These are phyloP conservation scores for Fusarium neocosmosporiellum DNA, from an alignment of 2,329 filamentous ascomycete genomes.

Conservation along the genomic window DNA sequence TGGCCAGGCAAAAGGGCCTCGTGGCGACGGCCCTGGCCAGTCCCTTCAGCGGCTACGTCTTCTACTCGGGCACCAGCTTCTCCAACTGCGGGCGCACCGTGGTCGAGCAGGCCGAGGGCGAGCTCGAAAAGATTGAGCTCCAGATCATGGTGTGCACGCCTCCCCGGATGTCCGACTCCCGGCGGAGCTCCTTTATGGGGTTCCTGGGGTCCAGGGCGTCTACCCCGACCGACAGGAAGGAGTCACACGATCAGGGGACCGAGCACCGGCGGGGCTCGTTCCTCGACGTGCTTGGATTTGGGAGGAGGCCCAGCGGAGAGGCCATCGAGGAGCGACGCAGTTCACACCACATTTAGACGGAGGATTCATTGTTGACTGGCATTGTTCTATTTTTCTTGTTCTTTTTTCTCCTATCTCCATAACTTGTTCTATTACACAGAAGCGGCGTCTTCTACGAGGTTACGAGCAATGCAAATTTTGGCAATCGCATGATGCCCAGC, in stretches of 20 bases:
- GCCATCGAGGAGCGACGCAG: slow-evolving; percentile 25
- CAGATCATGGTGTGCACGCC: slow-evolving; percentile 32
- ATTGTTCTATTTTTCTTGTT: background rate
- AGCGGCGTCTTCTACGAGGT: background rate
- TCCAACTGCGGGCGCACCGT: slow-evolving; percentile 35
- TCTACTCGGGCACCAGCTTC: slow-evolving; percentile 34
- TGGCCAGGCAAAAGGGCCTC: slow-evolving; percentile 27
- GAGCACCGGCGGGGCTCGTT: slow-evolving; percentile 28
- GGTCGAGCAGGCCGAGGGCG: slow-evolving; percentile 25
- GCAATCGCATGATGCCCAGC: background rate
- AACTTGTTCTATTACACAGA: background rate
- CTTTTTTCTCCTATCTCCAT: background rate
- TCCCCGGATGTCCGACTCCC: slow-evolving; percentile 26
- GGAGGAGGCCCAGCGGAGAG: slow-evolving; percentile 9
- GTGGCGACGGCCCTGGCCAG: slow-evolving; percentile 27
- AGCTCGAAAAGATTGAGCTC: slow-evolving; percentile 31
- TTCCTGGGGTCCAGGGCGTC: slow-evolving; percentile 20
- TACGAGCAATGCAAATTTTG: background rate
- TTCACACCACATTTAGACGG: slow-evolving; percentile 14
- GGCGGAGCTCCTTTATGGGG: slow-evolving; percentile 33
- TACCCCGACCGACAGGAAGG: slow-evolving; percentile 21
- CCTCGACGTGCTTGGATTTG: slow-evolving; percentile 30
- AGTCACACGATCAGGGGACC: slow-evolving; percentile 21
- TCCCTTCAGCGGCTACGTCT: slow-evolving; percentile 36
- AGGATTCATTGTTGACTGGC: background rate